A percentile compares a stretch with the other conserved stretches of the same genome.
Conservation (phyloP, 116 monocot species). For the Thalassia testudinum region DNA sequence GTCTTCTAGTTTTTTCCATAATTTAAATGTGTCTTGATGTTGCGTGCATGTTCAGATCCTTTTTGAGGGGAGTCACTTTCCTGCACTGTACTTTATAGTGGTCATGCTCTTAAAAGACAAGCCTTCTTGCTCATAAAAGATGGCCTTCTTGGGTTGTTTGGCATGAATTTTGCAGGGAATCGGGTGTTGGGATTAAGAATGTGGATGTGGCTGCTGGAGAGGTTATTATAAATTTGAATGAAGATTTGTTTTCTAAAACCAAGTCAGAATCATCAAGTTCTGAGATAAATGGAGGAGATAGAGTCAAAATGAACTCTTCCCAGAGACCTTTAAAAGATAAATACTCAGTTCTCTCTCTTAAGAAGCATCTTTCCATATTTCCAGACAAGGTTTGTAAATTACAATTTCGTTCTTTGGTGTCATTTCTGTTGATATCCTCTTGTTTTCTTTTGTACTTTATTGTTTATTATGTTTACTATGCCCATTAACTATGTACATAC, state of each 20-base stretch:
- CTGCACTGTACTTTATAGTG: no score
- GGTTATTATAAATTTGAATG: slow-evolving; percentile 47
- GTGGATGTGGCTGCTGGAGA: slow-evolving; percentile 66
- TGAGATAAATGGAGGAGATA: no score
- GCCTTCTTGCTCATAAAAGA: no score
- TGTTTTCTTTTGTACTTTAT: neutral
- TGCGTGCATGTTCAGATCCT: no score
- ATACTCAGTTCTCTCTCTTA: slow-evolving; percentile 27
- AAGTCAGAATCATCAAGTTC: slow-evolving; percentile 10
- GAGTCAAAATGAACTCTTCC: neutral
- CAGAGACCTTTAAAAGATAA: slow-evolving; percentile 28
- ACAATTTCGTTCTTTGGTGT: neutral
- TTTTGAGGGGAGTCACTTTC: no score
- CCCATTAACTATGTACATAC: no score
- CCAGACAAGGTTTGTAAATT: slow-evolving; percentile 81
- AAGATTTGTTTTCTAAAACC: slow-evolving; percentile 32
- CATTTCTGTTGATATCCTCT: neutral
- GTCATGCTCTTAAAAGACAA: no score
- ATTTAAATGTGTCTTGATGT: no score
- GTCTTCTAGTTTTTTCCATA: no score
- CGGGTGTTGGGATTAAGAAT: slow-evolving; percentile 58
- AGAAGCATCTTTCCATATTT: slow-evolving; percentile 39
- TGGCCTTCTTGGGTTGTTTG: no score
- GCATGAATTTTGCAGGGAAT: slow-evolving; percentile 41
- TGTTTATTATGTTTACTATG: no score